Evolutionary conservation across 2,329 filamentous ascomycete species (phyloP), one percentile per base, ranked within the genome.

Genomic region (Arachnomyces sp.): DNA sequence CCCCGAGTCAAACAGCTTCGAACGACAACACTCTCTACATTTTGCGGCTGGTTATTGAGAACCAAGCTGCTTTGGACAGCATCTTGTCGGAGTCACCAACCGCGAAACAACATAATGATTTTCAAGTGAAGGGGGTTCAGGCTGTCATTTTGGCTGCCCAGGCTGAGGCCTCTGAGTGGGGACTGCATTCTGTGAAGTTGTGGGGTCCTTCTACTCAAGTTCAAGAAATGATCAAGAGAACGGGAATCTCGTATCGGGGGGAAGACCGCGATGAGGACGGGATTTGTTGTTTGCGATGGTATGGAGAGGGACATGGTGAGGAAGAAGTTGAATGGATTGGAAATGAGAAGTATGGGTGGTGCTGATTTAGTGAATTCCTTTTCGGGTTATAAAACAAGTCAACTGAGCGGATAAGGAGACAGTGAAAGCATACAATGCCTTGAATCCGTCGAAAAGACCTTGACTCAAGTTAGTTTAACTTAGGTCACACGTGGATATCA

Each of bases 281-380:
- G 13, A 42, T 49, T 16, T 45, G 44, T 13, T 44, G 46, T 40
- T 31, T 50, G n/a, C 35, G 39, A 14, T 54, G 51, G 51, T 54
- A 47, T 36, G 44, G 47, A 28, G 43, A 49, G 4, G 38, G 46
- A 3, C 43, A 38, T 4, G 44, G 40, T 8, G 37, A 37, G n/a
- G 31, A 37, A 9, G 9, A 44, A 7, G 40, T 53, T 1, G 28
- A 54, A 21, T 61, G 57, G 58, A n/a, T 59, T n/a, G 44, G 48
- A 14, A 61, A 57, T 16, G 56, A 60, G 47, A 49, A 57, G 31
- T 61, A 60, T 45, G 50, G 51, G 9, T 60, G 56, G 56, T 51
- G 50, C 28, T 58, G 40, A 51, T 44, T 8, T 13, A 21, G 6
- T 13, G 9, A 25, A 25, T 25, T 25, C 9, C 21, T 5, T 5